These are phyloP conservation scores for Lichtheimia hyalospora DNA, from an alignment of 371 early-diverging fungal genomes.

Conservation along the genomic window DNA sequence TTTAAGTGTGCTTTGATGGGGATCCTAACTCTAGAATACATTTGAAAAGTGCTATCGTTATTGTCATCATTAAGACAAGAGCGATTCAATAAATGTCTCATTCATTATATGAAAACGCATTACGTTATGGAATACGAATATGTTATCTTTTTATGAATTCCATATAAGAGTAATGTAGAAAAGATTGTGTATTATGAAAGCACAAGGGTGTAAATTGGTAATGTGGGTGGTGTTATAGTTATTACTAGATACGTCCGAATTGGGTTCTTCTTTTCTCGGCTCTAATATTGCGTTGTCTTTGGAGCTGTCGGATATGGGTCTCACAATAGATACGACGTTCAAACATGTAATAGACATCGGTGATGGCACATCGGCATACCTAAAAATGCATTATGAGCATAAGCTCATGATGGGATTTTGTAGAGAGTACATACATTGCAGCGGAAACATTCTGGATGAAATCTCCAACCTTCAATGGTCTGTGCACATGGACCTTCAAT, in stretches of 20 bases:
- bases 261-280: constrained; percentile 74
- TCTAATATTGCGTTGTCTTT: constrained; percentile 58
- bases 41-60: too few relatives aligned
- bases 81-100: too few relatives aligned
- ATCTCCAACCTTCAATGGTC: constrained; percentile 67
- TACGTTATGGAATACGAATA: too few relatives aligned
- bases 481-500: constrained; percentile 88
- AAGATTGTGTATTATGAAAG: neutral
- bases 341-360: constrained; percentile 80
- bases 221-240: neutral
- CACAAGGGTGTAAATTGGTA: too few relatives aligned
- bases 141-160: too few relatives aligned
- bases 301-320: constrained; percentile 68
- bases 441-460: constrained; percentile 47
- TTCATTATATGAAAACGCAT: too few relatives aligned
- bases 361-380: constrained; percentile 66
- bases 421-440: constrained; percentile 31
- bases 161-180: too few relatives aligned
- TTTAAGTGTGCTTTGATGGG: too few relatives aligned
- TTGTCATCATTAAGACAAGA: too few relatives aligned
- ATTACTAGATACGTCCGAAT: constrained; percentile 41
- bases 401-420: neutral
- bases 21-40: too few relatives aligned
- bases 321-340: constrained; percentile 80
- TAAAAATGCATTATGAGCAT: constrained; percentile 15